Percentiles rank a stretch among this genome's conserved stretches.
Conservation (phyloP, 805 yeast species). For the Aciculoconidium aculeatum region DNA sequence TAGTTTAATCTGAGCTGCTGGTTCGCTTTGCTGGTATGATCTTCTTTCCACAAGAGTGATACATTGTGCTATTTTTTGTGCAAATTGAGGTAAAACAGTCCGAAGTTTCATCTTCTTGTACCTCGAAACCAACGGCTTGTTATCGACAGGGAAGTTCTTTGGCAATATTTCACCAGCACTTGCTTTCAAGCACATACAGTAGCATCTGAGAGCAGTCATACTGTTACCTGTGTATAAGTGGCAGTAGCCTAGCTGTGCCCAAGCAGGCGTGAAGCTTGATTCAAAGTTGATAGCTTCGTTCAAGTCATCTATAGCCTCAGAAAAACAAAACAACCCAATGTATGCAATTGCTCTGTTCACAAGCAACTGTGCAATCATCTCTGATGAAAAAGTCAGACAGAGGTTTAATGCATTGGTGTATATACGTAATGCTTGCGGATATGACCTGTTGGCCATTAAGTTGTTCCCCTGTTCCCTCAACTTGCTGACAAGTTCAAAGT, state of each 20-base stretch:
- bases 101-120: conserved; percentile 18
- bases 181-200: conserved; percentile 25
- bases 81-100: conserved; percentile 32
- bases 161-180: conserved; percentile 29
- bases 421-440: conserved; percentile 33
- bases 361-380: conserved; percentile 24
- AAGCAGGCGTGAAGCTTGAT: conserved; percentile 33
- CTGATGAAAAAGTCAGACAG: conserved; percentile 11
- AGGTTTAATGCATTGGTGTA: conserved; percentile 32
- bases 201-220: conserved; percentile 27
- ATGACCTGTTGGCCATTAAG: conserved; percentile 28
- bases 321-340: conserved; percentile 35
- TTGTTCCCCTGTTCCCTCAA: conserved; percentile 38
- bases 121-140: conserved; percentile 10
- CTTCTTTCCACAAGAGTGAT: conserved; percentile 31
- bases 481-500: conserved; percentile 7
- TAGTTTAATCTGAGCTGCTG: conserved; percentile 17
- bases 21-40: conserved; percentile 31
- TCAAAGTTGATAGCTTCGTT: conserved; percentile 26
- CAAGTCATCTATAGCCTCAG: conserved; percentile 34
- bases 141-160: conserved; percentile 11
- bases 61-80: conserved; percentile 29
- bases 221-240: conserved; percentile 36
- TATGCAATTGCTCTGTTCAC: conserved; percentile 38
- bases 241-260: conserved; percentile 41